These are phyloP conservation scores for Xylaria polymorpha DNA, from an alignment of 2,329 filamentous ascomycete genomes.

Conservation along the genomic window DNA sequence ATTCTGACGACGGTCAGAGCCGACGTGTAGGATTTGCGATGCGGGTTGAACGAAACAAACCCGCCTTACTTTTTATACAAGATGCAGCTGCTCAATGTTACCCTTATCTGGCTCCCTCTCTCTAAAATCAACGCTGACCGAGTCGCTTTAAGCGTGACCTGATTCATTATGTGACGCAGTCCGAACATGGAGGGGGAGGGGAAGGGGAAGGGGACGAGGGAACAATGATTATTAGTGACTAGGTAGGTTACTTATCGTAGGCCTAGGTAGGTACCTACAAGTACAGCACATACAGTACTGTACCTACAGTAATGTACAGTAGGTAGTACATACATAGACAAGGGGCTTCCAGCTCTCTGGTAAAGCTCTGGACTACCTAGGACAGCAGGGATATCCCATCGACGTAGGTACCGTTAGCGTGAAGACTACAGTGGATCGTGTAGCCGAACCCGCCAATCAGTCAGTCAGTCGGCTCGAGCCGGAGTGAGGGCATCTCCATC, in stretches of 20 bases:
- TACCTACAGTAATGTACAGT: too few species aligned
- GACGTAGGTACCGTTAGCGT: neutral
- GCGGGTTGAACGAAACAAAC: neutral
- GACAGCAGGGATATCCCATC: neutral
- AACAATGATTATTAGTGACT: neutral
- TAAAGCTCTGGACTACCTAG: constrained; percentile 9
- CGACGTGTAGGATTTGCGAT: neutral
- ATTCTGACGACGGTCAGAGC: neutral
- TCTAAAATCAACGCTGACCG: constrained; percentile 30
- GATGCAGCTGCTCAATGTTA: neutral
- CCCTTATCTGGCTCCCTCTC: neutral
- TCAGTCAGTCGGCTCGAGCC: constrained; percentile 6
- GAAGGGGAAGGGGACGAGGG: too few species aligned
- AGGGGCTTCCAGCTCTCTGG: constrained; percentile 31
- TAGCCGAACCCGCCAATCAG: neutral
- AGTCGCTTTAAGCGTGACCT: constrained; percentile 21
- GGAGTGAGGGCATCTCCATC: constrained; percentile 2
- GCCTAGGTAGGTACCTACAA: neutral
- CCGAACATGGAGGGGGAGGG: constrained; percentile 24
- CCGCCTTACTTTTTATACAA: neutral
- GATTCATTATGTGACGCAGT: constrained; percentile 25
- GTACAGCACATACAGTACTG: too few species aligned
- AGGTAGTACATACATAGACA: too few species aligned
- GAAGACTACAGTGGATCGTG: neutral
- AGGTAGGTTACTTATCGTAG: neutral